Evolutionary conservation across 169 alveolate species (phyloP).

Genomic region (Plasmodium relictum): DNA sequence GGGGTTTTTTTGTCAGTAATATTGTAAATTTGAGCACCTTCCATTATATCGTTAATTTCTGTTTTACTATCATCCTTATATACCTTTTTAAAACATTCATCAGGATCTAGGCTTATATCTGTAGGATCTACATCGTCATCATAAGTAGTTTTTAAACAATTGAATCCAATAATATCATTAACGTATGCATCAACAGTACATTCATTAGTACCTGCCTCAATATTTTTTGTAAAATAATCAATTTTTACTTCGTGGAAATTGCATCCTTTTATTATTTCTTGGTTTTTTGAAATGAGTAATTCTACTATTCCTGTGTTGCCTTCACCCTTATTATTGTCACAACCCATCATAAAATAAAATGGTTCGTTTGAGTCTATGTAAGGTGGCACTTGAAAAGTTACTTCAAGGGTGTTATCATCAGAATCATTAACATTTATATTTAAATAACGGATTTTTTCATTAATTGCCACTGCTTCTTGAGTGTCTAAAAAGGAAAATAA

Average conservation of each 20-base stretch:
- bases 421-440: conserved; percentile 20
- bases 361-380: conserved; percentile 23
- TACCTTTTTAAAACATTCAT: conserved; percentile 38
- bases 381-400: conserved; percentile 53
- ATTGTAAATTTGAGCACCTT: conserved; percentile 10
- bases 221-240: conserved; percentile 18
- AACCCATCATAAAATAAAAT: conserved; percentile 48
- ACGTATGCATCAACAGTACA: conserved; percentile 28
- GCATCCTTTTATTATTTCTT: conserved; percentile 48
- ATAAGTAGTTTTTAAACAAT: conserved; percentile 18
- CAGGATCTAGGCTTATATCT: not conserved
- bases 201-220: not conserved
- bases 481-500: conserved; percentile 34
- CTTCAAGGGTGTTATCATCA: not conserved
- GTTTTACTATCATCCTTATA: not conserved
- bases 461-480: conserved; percentile 18
- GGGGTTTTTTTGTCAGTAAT: conserved; percentile 3
- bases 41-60: not conserved
- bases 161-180: conserved; percentile 52
- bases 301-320: conserved; percentile 54
- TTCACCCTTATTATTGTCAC: conserved; percentile 42
- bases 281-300: conserved; percentile 32
- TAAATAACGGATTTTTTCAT: not conserved
- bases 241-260: conserved; percentile 15
- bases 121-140: not conserved